Evolutionary conservation across 805 yeast genomes (phyloP), one percentile per base, ranked within the genome.

Genomic region (Metschnikowia continentalis): DNA sequence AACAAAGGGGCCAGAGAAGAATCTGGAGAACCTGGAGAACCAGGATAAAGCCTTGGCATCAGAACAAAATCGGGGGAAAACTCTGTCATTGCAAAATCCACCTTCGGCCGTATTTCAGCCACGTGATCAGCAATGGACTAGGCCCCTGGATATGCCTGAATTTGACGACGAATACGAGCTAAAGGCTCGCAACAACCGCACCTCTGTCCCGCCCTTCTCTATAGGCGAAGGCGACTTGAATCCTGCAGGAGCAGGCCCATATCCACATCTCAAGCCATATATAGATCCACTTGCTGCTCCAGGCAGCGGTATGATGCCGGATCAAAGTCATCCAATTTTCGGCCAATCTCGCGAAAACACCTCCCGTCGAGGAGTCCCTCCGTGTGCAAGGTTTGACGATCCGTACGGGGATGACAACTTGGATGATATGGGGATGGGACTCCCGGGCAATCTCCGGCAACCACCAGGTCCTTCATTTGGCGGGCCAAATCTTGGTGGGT

Each of bases 81-180:
- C 11, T 26, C 30, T 26, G 30, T 26, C n/a, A 14, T 7, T 20
- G 20, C 15, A 15, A 35, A 35, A 37, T 15, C 22, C 15, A 20
- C 22, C 14, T 5, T 36, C 22, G 23, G 6, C 19, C 3, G 15
- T 5, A 17, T 11, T 14, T 6, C n/a, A 17, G 23, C 11, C 26
- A 20, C 26, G 41, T 20, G 41, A 26, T 26, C 30, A 20, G 32
- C 7, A 23, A 19, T 7, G 36, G 38, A 8, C 35, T 35, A 57
- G 61, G 36, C 71, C 74, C 2, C 47, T 57, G 19, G 78, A 74
- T 55, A 72, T 78, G 62, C 84, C 84, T 1, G 79, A 70, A 33
- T 81, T 78, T 52, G 82, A 78, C 22, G 82, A 78, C 58, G 85
- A 81, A 54, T 74, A 73, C 47, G 79, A 80, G 56, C 61, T 72